These are phyloP conservation scores for Scedosporium dehoogii DNA, from an alignment of 2,329 filamentous ascomycete genomes.

Conservation along the genomic window DNA sequence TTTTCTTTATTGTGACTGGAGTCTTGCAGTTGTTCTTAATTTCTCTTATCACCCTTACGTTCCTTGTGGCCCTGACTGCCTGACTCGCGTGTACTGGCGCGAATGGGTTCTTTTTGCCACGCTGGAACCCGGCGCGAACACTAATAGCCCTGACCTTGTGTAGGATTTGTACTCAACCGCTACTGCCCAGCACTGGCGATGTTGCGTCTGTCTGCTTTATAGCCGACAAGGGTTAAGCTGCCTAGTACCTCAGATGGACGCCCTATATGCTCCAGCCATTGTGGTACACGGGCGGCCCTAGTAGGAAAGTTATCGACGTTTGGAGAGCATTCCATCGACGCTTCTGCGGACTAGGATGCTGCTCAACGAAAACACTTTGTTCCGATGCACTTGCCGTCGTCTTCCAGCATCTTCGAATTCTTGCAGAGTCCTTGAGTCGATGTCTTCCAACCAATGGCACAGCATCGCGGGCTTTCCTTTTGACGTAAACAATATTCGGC, in stretches of 20 bases:
- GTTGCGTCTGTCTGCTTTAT: neutral
- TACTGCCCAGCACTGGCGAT: neutral
- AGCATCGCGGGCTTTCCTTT: neutral
- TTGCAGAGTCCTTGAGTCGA: too few species aligned
- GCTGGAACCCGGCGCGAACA: neutral
- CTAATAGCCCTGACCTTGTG: neutral
- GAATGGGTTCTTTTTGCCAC: neutral
- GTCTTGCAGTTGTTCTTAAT: constrained; percentile 6
- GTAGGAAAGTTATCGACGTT: neutral
- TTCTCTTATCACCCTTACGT: neutral
- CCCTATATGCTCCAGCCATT: neutral
- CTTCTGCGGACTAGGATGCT: too few species aligned
- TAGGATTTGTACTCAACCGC: neutral
- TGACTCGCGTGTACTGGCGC: neutral
- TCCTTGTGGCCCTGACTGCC: neutral
- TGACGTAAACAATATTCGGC: neutral
- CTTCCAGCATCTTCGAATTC: too few species aligned
- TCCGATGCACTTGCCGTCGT: neutral
- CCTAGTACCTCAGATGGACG: neutral
- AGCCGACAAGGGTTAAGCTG: neutral
- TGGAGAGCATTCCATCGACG: too few species aligned
- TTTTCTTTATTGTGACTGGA: constrained; percentile 5
- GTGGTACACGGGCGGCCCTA: neutral
- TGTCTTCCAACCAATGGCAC: neutral
- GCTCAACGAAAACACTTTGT: neutral